phyloP scores from a whole-genome alignment of 345 rosid species.

The Erucastrum elatum region DNA sequence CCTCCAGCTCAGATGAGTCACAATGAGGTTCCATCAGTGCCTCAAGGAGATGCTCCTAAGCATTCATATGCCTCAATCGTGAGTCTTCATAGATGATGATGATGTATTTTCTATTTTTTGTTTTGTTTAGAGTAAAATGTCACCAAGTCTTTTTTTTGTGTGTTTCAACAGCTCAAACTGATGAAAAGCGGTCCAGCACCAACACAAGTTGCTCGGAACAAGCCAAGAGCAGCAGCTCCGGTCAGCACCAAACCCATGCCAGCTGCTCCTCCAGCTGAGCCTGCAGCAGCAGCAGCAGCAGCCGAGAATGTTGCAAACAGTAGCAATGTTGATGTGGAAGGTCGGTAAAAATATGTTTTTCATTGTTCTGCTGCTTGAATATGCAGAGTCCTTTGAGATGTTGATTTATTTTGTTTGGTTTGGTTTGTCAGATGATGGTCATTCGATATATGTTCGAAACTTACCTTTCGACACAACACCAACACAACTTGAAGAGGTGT shows the following conservation, averaged over 20 bases:
- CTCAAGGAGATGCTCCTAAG: conserved; percentile 60
- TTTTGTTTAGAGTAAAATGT: background rate
- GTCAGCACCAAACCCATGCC: conserved; percentile 38
- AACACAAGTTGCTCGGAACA: conserved; percentile 49
- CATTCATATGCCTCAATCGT: conserved; percentile 63
- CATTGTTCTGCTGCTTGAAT: conserved; percentile 17
- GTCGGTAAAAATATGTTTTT: conserved; percentile 25
- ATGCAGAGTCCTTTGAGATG: background rate
- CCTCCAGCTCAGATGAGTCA: conserved; percentile 32
- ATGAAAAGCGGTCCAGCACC: conserved; percentile 51
- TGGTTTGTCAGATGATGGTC: conserved; percentile 54
- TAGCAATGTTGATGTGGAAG: conserved; percentile 53
- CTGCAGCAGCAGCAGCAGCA: conserved; percentile 31
- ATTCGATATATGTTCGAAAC: conserved; percentile 67
- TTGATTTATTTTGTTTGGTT: background rate
- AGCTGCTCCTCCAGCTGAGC: conserved; percentile 41
- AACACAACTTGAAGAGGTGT: conserved; percentile 59
- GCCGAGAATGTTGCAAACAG: conserved; percentile 45
- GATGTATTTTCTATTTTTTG: too few relatives aligned
- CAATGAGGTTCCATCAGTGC: conserved; percentile 43
- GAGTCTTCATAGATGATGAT: conserved; percentile 32
- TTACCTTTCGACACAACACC: conserved; percentile 48
- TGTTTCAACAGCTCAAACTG: conserved; percentile 60
- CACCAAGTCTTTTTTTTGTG: background rate
- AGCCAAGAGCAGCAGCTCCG: conserved; percentile 37